These are phyloP conservation scores for Neurospora sp. DNA, from an alignment of 495 filamentous ascomycete species.

Conservation along the genomic window DNA sequence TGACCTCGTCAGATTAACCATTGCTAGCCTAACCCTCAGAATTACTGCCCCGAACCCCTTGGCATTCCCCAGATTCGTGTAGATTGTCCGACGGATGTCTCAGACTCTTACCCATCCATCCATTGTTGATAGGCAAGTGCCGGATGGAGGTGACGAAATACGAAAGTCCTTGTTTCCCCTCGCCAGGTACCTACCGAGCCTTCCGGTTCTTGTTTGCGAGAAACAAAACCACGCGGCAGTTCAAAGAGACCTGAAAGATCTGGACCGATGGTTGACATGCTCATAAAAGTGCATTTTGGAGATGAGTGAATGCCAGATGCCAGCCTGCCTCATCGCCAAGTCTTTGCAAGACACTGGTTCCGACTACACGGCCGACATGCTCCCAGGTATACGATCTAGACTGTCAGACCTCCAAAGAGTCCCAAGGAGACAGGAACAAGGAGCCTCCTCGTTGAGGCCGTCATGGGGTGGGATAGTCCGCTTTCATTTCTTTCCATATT, in stretches of 20 bases:
- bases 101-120: background rate
- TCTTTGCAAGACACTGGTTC: background rate
- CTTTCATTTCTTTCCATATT: background rate
- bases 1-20: background rate
- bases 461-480: background rate
- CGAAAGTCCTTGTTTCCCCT: background rate
- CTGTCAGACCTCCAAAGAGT: background rate
- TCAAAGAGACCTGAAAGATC: background rate
- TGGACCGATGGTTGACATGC: background rate
- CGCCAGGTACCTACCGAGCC: background rate
- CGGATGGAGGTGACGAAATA: background rate
- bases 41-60: background rate
- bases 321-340: background rate
- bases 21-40: background rate
- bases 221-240: background rate
- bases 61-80: background rate
- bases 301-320: background rate
- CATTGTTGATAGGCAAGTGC: background rate
- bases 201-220: background rate
- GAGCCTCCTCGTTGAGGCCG: background rate
- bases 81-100: background rate
- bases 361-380: background rate
- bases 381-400: background rate
- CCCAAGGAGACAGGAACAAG: background rate
- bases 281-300: background rate